A percentile compares a stretch with the other conserved stretches of the same genome.
These are phyloP conservation scores for Colletotrichum trifolii DNA, from an alignment of 2,329 filamentous ascomycete species.

Conservation along the genomic window DNA sequence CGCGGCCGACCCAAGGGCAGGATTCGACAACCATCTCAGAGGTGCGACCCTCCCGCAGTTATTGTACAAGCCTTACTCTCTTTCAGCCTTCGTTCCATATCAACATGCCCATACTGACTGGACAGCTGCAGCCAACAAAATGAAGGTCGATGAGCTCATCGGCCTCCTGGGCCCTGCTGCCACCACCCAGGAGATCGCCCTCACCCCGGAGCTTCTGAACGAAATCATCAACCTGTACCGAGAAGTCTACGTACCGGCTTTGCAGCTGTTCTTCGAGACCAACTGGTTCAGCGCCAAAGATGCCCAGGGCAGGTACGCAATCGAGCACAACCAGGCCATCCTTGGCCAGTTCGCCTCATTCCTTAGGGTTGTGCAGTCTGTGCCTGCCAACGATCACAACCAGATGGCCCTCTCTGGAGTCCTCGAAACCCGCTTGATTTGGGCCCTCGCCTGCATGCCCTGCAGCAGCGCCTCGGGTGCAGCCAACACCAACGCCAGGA, in stretches of 20 bases:
- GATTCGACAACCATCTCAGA: constrained; percentile 56
- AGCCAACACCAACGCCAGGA: constrained; percentile 47
- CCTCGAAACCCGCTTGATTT: constrained; percentile 69
- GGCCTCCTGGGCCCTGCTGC: constrained; percentile 68
- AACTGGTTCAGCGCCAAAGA: constrained; percentile 77
- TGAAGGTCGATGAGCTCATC: constrained; percentile 81
- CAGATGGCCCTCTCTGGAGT: constrained; percentile 65
- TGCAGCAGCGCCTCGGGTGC: constrained; percentile 50
- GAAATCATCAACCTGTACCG: constrained; percentile 79
- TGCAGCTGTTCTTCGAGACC: constrained; percentile 84
- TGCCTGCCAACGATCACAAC: constrained; percentile 60
- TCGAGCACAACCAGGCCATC: constrained; percentile 65
- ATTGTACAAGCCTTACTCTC: constrained; percentile 42
- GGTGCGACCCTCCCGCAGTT: constrained; percentile 55
- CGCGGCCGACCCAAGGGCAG: constrained; percentile 38
- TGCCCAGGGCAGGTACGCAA: constrained; percentile 54
- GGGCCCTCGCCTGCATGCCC: constrained; percentile 66
- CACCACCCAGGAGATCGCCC: constrained; percentile 64
- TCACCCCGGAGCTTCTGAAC: constrained; percentile 64
- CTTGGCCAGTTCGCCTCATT: constrained; percentile 76
- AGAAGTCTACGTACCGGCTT: constrained; percentile 79
- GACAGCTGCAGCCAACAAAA: constrained; percentile 66
- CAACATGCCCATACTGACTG: constrained; percentile 56
- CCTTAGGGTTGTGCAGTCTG: constrained; percentile 63
- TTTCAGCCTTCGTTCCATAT: constrained; percentile 42